These are phyloP conservation scores for Mycosphaerella arachidis DNA, from an alignment of 2,329 filamentous ascomycete species.

Conservation along the genomic window DNA sequence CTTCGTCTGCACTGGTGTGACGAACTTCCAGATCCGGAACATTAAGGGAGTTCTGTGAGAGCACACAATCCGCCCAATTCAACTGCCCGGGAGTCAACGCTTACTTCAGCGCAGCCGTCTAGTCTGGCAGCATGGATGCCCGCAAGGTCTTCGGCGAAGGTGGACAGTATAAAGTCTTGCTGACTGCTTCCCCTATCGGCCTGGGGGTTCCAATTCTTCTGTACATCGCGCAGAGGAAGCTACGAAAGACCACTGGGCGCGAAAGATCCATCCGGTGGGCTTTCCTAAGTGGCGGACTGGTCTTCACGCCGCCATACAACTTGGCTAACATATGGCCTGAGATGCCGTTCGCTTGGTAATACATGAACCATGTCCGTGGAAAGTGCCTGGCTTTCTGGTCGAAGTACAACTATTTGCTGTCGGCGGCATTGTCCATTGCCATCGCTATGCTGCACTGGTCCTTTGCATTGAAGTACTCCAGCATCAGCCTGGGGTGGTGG, in stretches of 20 bases:
- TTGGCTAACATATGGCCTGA: conserved; percentile 2
- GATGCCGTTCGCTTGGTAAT: background rate
- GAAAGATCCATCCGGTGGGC: conserved; percentile 5
- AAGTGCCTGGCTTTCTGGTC: conserved; percentile 8
- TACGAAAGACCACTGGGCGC: conserved; percentile 1
- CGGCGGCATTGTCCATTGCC: conserved; percentile 4
- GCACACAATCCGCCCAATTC: conserved; percentile 1
- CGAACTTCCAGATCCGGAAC: conserved; percentile 57
- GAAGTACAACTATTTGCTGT: conserved; percentile 8
- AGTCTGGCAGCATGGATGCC: conserved; percentile 2
- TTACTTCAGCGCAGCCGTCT: conserved; percentile 4
- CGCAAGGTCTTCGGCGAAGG: conserved; percentile 3
- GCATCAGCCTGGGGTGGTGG: conserved; percentile 7
- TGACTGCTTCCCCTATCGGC: conserved; percentile 4
- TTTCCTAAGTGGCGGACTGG: conserved; percentile 2
- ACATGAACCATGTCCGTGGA: conserved; percentile 1
- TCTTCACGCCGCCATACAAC: conserved; percentile 5
- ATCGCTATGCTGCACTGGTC: conserved; percentile 7
- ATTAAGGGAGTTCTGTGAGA: conserved; percentile 8
- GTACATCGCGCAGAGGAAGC: background rate
- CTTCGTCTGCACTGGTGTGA: conserved; percentile 40
- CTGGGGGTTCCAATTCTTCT: background rate
- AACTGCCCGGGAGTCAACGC: conserved; percentile 7
- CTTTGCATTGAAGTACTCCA: conserved; percentile 5
- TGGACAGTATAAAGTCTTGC: conserved; percentile 2